Evolutionary conservation across 2,329 filamentous ascomycete species (phyloP), one percentile per base, ranked within the genome.

Genomic region (Alternaria novae-zelandiae): DNA sequence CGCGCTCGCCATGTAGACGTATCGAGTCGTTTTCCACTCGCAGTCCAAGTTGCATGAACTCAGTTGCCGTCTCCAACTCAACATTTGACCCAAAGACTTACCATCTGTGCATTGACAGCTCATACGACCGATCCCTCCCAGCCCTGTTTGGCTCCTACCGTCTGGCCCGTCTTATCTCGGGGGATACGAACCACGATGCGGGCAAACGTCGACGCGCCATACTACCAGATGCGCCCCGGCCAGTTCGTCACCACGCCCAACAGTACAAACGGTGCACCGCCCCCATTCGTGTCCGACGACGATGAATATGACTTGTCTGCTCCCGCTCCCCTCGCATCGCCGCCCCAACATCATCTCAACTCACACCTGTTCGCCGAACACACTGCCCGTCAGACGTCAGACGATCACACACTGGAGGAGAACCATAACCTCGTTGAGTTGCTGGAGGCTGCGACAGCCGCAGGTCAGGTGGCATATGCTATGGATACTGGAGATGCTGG

Each of bases 381-480:
- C 43, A 44, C 62, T 53, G 36, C 57, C 50, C 64, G 59, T 46
- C 74, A 71, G 44, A 41, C 49, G 4, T 59, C 57, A 25, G 44
- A 55, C 23, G 70, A 75, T 23, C 60, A 64, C 36, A 68, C 67
- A 7, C 54, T 70, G 13, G 77, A 77, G 56, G 73, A 75, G 25
- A 77, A 72, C 28, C 74, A 74, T 32, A 73, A 77, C 44, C 70
- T 80, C 32, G 77, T 69, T 3, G 77, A 79, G 57, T 63, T 80
- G 54, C 65, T 80, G 5, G 77, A 80, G 56, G 78, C 78, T 66
- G 78, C 77, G 8, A 78, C 76, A 15, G 77, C 77, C 64, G 75
- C 77, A 41, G 73, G 66, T 13, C 74, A 77, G 54, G 70, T 65
- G 56, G 46, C 66, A 20, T 61, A 70, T 28, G 61, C 59, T 7